Base-by-base conservation (phyloP, 1,284 basidiomycete genomes). In the Trichosporon sp. region DNA sequence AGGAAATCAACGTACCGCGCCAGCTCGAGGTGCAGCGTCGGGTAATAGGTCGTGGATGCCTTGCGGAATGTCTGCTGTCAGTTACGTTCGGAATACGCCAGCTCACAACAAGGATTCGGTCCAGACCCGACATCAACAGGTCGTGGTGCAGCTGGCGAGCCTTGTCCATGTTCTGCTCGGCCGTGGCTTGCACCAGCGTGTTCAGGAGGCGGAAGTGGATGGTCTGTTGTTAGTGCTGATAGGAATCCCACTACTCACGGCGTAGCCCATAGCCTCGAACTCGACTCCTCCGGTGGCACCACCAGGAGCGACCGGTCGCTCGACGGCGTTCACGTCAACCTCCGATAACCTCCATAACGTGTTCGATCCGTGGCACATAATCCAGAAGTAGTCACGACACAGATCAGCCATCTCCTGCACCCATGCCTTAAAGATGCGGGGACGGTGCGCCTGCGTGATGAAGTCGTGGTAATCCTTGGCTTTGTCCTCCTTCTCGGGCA, bases 251-350 rank as follows among this genome's bases (percentile, higher is more conserved):
- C 26, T 48, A 85, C 91, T 77, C 79, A 96, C 94, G 77, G 96
- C 89, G 82, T 98, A 98, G 14, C 88, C 88, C 91, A 98, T 97
- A 0, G 96, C 96, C 83, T 99, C 96, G 80, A 91, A 96, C 81
- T 98, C 96, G 10, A 99, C 97, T 10, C 97, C 96, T 7, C 96
- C 97, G 0, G 97, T 98, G 90, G 98, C 98, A 6, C 96, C 96
- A 6, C 94, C 94, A 0, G 97, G 96, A 2, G 97, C 96, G 46
- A 93, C 89, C 2, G 96, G 97, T 77, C 91, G 92, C 83, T 95
- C 93, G 3, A 96, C 93, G 69, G 89, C 89, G 1, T 86, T 88
- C 79, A 93, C 91, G 78, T 98, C 92, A 0, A 93, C 90, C 76
- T 94, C 91, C 4, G 87, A 84, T 32, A 96, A 85, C 16, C 90